Base-by-base conservation (phyloP, 345 rosid genomes). In the Physaria fendleri region DNA sequence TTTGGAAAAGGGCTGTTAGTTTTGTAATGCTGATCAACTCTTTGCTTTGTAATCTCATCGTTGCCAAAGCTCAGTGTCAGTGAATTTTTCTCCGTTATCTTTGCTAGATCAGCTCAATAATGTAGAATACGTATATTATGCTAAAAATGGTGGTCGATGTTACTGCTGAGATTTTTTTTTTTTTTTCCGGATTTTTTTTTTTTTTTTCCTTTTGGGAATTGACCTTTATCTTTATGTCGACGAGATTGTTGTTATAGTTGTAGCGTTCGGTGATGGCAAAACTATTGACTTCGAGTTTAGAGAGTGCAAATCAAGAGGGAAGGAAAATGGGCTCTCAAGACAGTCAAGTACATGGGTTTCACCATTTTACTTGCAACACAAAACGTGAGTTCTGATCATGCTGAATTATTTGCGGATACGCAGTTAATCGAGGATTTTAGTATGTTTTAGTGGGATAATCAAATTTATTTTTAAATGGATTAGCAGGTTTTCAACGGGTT, bases 401-500 rank as follows among this genome's bases (percentile, higher is more conserved):
- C 4, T 45, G 21, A 5, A 23, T 60, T 4, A 35, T 15, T 13
- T 44, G 9, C 2, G 1, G 18, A 51, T 24, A 45, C 42, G 21
- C 57, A 69, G 38, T 37, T 50, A 5, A 5, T 18, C 0, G 13
- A 37, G 11, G 18, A 29, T 27, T 9, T 53, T 1, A 21, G 39
- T 44, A 45, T 34, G 50, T 34, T 39, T 43, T 63, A 45, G 28
- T 25, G 24, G 54, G 53, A 2, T 52, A 10, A 44, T 50, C 15
- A 0, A n/a, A 6, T 25, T 39, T 52, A 0, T 29, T 2, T 50
- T 25, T n/a, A 2, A 37, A 21, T 21, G 14, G 28, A 5, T 8
- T 49, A 66, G 62, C 74, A 93, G 96, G 64, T 82, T 70, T 72
- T 85, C 84, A 4, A 81, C 79, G 1, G 71, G 70, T 7, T 81